These are phyloP conservation scores for Botrytis elliptica DNA, from an alignment of 2,329 filamentous ascomycete species.

Conservation along the genomic window DNA sequence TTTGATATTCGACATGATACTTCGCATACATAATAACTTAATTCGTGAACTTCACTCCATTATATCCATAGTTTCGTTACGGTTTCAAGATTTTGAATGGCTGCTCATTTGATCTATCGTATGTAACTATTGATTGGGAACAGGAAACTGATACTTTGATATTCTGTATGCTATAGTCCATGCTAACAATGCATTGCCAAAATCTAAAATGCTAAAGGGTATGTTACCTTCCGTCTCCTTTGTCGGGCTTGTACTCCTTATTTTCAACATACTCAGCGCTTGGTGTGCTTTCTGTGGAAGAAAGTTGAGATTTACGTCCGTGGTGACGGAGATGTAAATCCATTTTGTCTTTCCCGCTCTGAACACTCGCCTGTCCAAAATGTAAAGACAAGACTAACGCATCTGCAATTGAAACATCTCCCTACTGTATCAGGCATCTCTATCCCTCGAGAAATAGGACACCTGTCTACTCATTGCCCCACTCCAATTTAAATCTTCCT, in stretches of 20 bases:
- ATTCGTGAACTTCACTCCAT: background rate
- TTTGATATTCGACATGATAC: background rate
- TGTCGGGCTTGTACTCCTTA: background rate
- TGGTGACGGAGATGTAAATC: background rate
- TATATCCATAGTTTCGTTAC: background rate
- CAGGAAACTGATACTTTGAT: background rate
- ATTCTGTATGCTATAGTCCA: background rate
- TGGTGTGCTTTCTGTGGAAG: background rate
- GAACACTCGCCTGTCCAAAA: background rate
- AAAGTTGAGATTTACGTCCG: background rate
- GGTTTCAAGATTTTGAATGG: background rate
- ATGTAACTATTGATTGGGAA: background rate
- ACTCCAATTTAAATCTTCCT: slow-evolving; percentile 76
- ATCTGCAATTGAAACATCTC: background rate
- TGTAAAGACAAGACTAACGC: no score
- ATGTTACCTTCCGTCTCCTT: background rate
- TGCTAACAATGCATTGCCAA: background rate
- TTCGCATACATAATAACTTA: background rate
- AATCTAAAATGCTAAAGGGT: background rate
- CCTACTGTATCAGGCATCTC: no score
- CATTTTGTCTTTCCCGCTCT: background rate
- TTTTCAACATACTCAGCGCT: background rate
- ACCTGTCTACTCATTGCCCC: slow-evolving; percentile 52
- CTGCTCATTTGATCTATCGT: background rate
- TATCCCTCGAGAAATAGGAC: background rate